Evolutionary conservation across 768 basidiomycete species (phyloP).

Genomic region (Termitomyces heimii): DNA sequence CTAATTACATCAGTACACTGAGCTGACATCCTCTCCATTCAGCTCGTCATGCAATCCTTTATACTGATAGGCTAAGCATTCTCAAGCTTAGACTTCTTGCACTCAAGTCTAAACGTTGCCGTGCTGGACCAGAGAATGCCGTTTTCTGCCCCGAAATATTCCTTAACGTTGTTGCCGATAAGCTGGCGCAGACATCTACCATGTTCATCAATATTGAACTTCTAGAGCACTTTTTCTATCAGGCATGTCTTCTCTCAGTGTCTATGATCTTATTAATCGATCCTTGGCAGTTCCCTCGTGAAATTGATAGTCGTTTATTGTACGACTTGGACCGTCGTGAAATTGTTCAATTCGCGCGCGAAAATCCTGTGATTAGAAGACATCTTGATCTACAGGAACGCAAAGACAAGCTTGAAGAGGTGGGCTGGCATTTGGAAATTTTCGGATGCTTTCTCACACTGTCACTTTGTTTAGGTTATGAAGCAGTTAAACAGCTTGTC

Average conservation of each 20-base stretch:
- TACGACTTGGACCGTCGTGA: constrained; percentile 92
- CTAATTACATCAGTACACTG: neutral
- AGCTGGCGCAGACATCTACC: constrained; percentile 90
- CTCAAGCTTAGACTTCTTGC: constrained; percentile 84
- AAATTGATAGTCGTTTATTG: constrained; percentile 89
- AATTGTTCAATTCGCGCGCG: constrained; percentile 87
- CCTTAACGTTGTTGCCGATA: constrained; percentile 94
- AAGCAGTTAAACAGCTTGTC: constrained; percentile 91
- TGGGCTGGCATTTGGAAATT: constrained; percentile 19
- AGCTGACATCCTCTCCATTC: constrained; percentile 11
- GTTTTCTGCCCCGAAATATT: constrained; percentile 95
- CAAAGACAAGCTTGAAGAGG: constrained; percentile 97
- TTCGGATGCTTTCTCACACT: neutral
- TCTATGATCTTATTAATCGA: neutral
- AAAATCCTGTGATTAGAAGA: constrained; percentile 83
- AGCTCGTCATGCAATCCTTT: constrained; percentile 93
- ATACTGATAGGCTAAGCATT: constrained; percentile 73
- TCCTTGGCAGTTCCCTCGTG: constrained; percentile 78
- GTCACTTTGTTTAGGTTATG: constrained; percentile 63
- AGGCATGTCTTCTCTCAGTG: constrained; percentile 41
- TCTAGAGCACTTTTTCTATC: constrained; percentile 97
- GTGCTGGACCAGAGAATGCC: constrained; percentile 80
- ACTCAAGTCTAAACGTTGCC: constrained; percentile 85
- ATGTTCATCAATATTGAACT: constrained; percentile 99
- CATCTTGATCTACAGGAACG: constrained; percentile 95